Conservation (phyloP, 345 rosid species). For the Brassica carinata region DNA sequence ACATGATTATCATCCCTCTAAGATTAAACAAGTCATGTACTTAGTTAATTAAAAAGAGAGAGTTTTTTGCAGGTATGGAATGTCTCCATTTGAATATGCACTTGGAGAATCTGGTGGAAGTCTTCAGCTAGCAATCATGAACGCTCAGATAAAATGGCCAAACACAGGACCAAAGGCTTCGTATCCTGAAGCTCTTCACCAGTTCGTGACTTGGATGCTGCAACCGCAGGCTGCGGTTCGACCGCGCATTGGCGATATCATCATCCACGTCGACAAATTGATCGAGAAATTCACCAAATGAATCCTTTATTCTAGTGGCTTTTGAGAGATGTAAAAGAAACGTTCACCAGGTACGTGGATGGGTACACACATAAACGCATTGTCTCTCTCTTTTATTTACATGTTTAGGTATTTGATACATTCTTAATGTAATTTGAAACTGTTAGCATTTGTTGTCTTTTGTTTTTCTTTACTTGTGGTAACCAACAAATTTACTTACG, state of each 20-base stretch:
- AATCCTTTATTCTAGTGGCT: constrained; percentile 22
- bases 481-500: background rate
- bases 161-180: constrained; percentile 66
- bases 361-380: constrained; percentile 18
- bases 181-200: constrained; percentile 90
- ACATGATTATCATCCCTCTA: constrained; percentile 30
- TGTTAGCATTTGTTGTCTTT: constrained; percentile 10
- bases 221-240: constrained; percentile 90
- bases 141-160: constrained; percentile 97
- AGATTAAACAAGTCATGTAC: background rate
- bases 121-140: constrained; percentile 85
- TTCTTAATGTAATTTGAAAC: constrained; percentile 26
- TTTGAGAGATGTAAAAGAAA: background rate
- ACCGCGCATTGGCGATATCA: constrained; percentile 79
- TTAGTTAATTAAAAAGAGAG: background rate
- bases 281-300: constrained; percentile 69
- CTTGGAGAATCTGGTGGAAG: constrained; percentile 98
- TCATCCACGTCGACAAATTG: constrained; percentile 93
- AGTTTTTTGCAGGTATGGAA: constrained; percentile 64
- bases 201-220: constrained; percentile 97
- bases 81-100: constrained; percentile 95
- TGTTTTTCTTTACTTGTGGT: background rate
- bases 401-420: constrained; percentile 27
- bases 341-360: background rate
- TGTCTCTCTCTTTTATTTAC: constrained; percentile 7